phyloP scores from a whole-genome alignment of 2,329 filamentous ascomycete species.

The Pleomassaria siparia region DNA sequence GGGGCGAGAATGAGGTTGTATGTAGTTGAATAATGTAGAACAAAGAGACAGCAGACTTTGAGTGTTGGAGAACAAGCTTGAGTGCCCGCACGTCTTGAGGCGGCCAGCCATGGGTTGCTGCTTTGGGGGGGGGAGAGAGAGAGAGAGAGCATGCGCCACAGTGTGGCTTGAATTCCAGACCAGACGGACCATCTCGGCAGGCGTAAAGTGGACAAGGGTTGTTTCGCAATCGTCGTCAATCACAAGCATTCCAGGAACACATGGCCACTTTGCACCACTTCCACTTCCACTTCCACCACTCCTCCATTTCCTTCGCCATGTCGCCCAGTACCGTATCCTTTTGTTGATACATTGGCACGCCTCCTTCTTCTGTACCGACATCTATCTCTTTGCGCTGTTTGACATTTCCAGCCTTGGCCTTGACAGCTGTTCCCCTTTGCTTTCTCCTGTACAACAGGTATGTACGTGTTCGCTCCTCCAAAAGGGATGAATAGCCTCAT shows the following conservation, averaged over 20 bases:
- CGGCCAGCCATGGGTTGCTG: too few species aligned
- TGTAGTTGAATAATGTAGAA: not conserved
- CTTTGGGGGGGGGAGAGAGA: too few species aligned
- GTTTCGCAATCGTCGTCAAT: slow-evolving; percentile 8
- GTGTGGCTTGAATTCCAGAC: not conserved
- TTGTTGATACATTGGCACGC: slow-evolving; percentile 23
- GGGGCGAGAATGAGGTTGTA: not conserved
- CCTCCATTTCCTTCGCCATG: slow-evolving; percentile 6
- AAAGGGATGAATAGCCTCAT: slow-evolving; percentile 25
- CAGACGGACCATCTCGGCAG: not conserved
- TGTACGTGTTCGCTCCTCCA: slow-evolving; percentile 26
- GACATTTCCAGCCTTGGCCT: slow-evolving; percentile 12
- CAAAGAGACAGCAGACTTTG: not conserved
- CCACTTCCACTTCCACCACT: too few species aligned
- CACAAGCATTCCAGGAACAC: slow-evolving; percentile 3
- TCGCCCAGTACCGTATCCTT: slow-evolving; percentile 22
- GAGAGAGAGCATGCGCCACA: not conserved
- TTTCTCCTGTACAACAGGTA: slow-evolving; percentile 40
- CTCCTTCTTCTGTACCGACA: slow-evolving; percentile 11
- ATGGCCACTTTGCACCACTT: slow-evolving; percentile 24
- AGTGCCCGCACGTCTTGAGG: not conserved
- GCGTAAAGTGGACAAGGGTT: not conserved
- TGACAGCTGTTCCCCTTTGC: slow-evolving; percentile 12
- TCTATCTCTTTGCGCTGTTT: slow-evolving; percentile 7
- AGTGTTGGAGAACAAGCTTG: not conserved